Evolutionary conservation across 1,284 basidiomycete species (phyloP), one percentile per base, ranked within the genome.

Genomic region (Schizophyllum amplum): DNA sequence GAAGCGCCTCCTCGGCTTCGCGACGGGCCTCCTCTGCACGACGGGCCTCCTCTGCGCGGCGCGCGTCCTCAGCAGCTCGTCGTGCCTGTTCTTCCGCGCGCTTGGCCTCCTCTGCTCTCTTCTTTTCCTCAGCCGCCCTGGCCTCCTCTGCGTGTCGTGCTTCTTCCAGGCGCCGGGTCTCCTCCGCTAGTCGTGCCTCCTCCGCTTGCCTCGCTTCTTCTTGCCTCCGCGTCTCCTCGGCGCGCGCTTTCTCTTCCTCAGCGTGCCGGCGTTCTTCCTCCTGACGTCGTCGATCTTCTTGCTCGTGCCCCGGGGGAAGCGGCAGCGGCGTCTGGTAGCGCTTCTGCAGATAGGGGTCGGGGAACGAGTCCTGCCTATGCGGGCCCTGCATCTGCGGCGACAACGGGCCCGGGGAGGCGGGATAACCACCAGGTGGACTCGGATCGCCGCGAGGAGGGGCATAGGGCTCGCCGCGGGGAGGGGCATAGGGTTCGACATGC

Each of bases 291-390:
- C 27, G 17, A 51, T 51, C 7, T 23, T 25, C 51, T 53, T 57
- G 52, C 24, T 60, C 53, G 24, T 24, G 21, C 4, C 67, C 69
- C n/a, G 70, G 68, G 20, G 81, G 80, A 17, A 82, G 71, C 15
- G 81, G 78, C n/a, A 82, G 69, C 5, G 77, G 77, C 1, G 72
- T 68, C 52, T 77, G 72, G 65, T 83, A 83, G 22, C 77, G 71
- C 21, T 68, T 66, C 47, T 68, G 64, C 4, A 77, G 68, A 61
- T 78, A 75, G 24, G 77, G 75, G 61, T 80, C 78, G 1, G 71
- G 71, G 1, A 75, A 63, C 2, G 33, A 42, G 5, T 68, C 66
- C 2, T 58, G 48, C 2, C 24, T 11, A 11, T 50, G 48, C 55
- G 23, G 64, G 62, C 24, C 33, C 17, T 54, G 23, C 6, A 56